phyloP scores from a whole-genome alignment of 163 green algal species.

The Chlamydomonas reinhardtii region DNA sequence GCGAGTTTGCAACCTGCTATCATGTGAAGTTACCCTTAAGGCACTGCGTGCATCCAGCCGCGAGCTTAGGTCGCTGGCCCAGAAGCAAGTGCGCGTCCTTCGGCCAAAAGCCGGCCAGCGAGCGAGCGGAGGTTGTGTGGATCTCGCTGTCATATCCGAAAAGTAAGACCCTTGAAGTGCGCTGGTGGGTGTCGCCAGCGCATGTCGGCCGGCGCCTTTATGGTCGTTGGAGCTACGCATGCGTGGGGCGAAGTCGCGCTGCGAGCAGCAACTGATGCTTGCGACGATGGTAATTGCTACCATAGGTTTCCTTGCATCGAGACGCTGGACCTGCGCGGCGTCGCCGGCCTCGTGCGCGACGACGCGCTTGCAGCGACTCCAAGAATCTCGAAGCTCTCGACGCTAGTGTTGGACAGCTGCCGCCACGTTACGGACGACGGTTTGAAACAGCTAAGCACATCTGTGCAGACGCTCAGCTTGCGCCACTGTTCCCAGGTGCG shows the following conservation, averaged over 20 bases:
- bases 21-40: constrained; percentile 26
- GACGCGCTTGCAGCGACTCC: neutral
- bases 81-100: neutral
- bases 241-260: neutral
- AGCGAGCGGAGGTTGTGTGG: neutral
- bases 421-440: constrained; percentile 16
- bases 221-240: neutral
- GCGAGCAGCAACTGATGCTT: neutral
- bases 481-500: constrained; percentile 24
- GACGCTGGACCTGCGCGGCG: neutral
- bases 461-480: constrained; percentile 10
- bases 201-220: neutral
- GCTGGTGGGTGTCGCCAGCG: no score
- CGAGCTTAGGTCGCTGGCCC: neutral
- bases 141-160: neutral
- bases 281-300: neutral
- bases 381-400: neutral
- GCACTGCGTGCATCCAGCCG: neutral
- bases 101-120: neutral
- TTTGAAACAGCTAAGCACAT: neutral
- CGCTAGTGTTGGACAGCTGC: neutral
- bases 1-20: neutral
- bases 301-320: constrained; percentile 23
- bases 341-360: neutral
- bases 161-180: neutral